Evolutionary conservation across 768 basidiomycete genomes (phyloP), one percentile per base, ranked within the genome.

Genomic region (Amanita phalloides): DNA sequence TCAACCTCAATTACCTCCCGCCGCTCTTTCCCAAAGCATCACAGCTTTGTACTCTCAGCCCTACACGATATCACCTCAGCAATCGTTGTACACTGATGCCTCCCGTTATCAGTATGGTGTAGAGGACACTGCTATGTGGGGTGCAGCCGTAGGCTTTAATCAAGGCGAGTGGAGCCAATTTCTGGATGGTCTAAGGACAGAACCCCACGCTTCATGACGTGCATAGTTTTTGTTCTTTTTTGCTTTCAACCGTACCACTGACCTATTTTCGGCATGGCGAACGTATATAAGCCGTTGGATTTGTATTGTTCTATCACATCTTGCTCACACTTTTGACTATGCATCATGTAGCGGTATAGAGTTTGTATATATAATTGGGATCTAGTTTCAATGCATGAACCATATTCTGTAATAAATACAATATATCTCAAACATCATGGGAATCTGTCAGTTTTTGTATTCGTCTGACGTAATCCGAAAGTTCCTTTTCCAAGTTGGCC

Each of bases 71-170:
- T 47, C 58, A 20, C 52, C 56, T 33, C 59, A 58, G 30, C 64
- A 62, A 41, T 68, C 68, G 25, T 51, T 71, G 20, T 76, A 75
- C 59, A 55, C 60, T 11, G 72, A 74, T 56, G 54, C 64, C 13
- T 33, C 33, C 33, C 66, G 75, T 42, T 78, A 77, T 56, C 64
- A 13, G 66, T 75, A 77, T 56, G 65, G 78, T 25, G 74, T 77
- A 42, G 83, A 82, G 53, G 81, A 84, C 56, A 68, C 73, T 35
- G 71, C 71, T 30, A 82, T 87, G 72, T 90, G 86, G 86, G 85
- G 85, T 39, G 75, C 85, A 13, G 76, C 81, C 35, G 75, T 82
- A 46, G 83, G 83, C 14, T 84, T 90, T 60, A 85, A 79, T 51
- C 82, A 85, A 57, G 79, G 81, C 37, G 87, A 89, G 65, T 89